phyloP scores from a whole-genome alignment of 805 yeast species.

The Candida broadrunensis region DNA sequence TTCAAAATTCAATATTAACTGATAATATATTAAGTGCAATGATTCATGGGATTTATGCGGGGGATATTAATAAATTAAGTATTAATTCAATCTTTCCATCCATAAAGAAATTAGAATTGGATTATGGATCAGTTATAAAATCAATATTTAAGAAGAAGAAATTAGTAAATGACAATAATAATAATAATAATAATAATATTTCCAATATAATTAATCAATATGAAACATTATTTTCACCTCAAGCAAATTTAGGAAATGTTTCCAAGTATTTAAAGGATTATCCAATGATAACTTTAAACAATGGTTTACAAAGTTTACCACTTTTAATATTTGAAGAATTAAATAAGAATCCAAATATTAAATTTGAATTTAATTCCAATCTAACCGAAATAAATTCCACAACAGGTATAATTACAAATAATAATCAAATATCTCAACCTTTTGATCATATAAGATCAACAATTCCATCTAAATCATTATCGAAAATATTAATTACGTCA shows the following conservation, averaged over 20 bases:
- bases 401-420: constrained; percentile 12
- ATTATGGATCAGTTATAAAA: constrained; percentile 56
- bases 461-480: constrained; percentile 42
- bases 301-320: constrained; percentile 59
- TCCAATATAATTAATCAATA: not conserved
- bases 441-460: constrained; percentile 64
- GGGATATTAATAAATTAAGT: constrained; percentile 64
- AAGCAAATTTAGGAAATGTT: constrained; percentile 34
- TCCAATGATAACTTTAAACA: constrained; percentile 59
- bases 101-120: constrained; percentile 55
- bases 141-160: constrained; percentile 18
- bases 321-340: constrained; percentile 38
- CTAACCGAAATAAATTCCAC: constrained; percentile 18
- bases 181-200: not conserved
- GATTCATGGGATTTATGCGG: constrained; percentile 85
- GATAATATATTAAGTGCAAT: constrained; percentile 74
- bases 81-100: constrained; percentile 56
- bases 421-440: constrained; percentile 8
- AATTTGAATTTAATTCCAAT: constrained; percentile 26
- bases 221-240: constrained; percentile 4
- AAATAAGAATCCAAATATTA: constrained; percentile 35
- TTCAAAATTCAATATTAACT: constrained; percentile 51
- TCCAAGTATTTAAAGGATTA: constrained; percentile 41
- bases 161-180: too few relatives aligned
- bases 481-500: constrained; percentile 23